Evolutionary conservation across 768 basidiomycete genomes (phyloP), one percentile per base, ranked within the genome.

Genomic region (Xerocomus brunneocitrinus): DNA sequence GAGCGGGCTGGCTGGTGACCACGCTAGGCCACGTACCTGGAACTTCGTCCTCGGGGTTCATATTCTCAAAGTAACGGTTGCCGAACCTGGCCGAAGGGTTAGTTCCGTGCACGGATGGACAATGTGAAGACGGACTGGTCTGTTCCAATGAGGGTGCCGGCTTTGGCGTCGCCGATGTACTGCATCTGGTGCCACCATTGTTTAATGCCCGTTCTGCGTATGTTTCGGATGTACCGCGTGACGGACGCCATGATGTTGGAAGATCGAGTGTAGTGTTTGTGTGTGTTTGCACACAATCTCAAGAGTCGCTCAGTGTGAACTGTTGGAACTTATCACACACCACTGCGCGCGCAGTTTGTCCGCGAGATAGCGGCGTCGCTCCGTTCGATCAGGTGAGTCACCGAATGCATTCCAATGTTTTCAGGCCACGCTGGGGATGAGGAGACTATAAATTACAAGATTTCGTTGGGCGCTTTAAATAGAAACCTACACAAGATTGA

Each of bases 161-260:
- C 83, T 72, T 98, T 98, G 52, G 91, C 91, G 62, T 98, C 95
- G 38, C 93, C 89, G 55, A 97, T 95, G 67, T 95, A 93, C 64
- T 93, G 87, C 81, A 93, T 74, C 65, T 92, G 87, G 60, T 84
- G 83, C 85, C 87, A 93, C 90, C 91, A 97, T 73, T 92, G 87
- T 59, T 80, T 79, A 43, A 91, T 66, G 16, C 93, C 94, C 19
- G 82, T 86, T 44, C 84, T 80, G 52, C 81, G 83, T 41, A 91
- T 77, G 62, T 77, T 87, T 58, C 90, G 84, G 61, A 95, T 70
- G 34, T 88, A 91, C 60, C 92, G 82, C 40, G 74, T 71, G 50
- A 94, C 67, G 41, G 89, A 91, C 60, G 87, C 81, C 84, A 85
- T 89, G 68, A 24, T 42, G 49, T 45, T 53, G 41, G 16, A 25